These are phyloP conservation scores for Plectosphaerella plurivora DNA, from an alignment of 2,329 filamentous ascomycete genomes.

Conservation along the genomic window DNA sequence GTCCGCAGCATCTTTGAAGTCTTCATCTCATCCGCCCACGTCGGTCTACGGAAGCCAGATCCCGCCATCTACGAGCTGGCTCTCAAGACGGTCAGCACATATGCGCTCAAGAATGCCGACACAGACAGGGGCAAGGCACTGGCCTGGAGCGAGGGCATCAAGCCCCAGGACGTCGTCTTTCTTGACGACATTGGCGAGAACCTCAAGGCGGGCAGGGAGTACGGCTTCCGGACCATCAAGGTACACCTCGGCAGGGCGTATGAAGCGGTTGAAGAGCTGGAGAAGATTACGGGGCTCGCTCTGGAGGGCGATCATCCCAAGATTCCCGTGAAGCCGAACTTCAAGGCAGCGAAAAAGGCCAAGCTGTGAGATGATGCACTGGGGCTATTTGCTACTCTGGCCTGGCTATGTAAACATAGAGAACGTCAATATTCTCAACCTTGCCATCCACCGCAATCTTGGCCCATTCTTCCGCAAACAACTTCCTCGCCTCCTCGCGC, in stretches of 20 bases:
- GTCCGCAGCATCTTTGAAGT: constrained; percentile 73
- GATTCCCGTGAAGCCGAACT: constrained; percentile 37
- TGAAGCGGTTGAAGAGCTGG: constrained; percentile 78
- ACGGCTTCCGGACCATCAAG: constrained; percentile 80
- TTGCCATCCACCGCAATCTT: constrained; percentile 21
- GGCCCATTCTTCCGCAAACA: constrained; percentile 25
- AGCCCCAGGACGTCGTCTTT: constrained; percentile 71
- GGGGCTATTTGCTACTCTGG: neutral
- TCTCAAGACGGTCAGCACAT: constrained; percentile 59
- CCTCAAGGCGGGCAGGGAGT: constrained; percentile 68
- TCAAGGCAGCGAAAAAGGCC: constrained; percentile 27
- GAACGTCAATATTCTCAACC: constrained; percentile 19
- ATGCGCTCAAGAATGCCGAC: constrained; percentile 47
- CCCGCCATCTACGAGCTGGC: constrained; percentile 74
- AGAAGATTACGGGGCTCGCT: constrained; percentile 65
- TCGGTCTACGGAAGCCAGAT: constrained; percentile 85
- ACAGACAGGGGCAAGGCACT: constrained; percentile 29
- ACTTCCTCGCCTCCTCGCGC: constrained; percentile 14
- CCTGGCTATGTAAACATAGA: constrained; percentile 25
- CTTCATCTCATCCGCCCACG: constrained; percentile 81
- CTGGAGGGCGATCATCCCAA: constrained; percentile 53
- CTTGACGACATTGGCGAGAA: constrained; percentile 95
- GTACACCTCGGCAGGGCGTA: constrained; percentile 73
- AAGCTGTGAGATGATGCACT: constrained; percentile 31
- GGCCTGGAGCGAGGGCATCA: constrained; percentile 48